Base-by-base conservation (phyloP, 2,329 filamentous ascomycete genomes). In the Zarea fungicola region DNA sequence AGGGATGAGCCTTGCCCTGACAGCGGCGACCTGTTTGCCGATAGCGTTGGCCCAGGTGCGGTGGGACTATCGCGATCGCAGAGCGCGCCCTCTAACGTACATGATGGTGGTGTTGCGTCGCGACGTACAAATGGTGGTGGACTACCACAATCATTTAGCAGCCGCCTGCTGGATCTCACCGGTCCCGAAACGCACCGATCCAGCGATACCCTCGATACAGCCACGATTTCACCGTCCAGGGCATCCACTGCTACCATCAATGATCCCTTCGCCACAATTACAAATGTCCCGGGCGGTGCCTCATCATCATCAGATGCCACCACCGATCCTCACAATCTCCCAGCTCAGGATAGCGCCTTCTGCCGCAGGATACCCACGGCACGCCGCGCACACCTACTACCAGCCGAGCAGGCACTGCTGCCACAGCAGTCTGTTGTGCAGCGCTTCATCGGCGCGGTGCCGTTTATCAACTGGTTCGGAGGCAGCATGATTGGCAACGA, bases 401-500 rank as follows among this genome's bases (percentile, higher is more conserved):
- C 85, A 1, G 78, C 85, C 40, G 79, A 85, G 53, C 80, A 87
- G 65, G 86, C 86, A 8, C 74, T 89, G 23, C 77, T 85, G 13
- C 85, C 85, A 3, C 82, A 85, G 56, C 80, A 81, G 42, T 84
- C 83, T 3, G 74, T 81, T 48, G 70, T 77, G 29, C 83, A 87
- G 65, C 77, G 81, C 44, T 62, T 87, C 18, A 66, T 87, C 48
- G 77, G 78, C 55, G 78, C 77, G 47, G 79, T 89, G 34, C 86
- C 86, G 3, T 75, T 89, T 52, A 68, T 89, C 52, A 79, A 78
- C 57, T 89, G 84, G 81, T 85, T 90, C 61, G 83, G 81, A 39
- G 83, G 71, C 55, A 82, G 72, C 58, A 81, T 91, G 65, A 90
- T 92, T 59, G 87, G 87, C 6, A 83, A 82, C 60, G 78, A 85